Evolutionary conservation across 805 yeast species (phyloP), one percentile per base, ranked within the genome.

Genomic region (Candida khao-thaluensis): DNA sequence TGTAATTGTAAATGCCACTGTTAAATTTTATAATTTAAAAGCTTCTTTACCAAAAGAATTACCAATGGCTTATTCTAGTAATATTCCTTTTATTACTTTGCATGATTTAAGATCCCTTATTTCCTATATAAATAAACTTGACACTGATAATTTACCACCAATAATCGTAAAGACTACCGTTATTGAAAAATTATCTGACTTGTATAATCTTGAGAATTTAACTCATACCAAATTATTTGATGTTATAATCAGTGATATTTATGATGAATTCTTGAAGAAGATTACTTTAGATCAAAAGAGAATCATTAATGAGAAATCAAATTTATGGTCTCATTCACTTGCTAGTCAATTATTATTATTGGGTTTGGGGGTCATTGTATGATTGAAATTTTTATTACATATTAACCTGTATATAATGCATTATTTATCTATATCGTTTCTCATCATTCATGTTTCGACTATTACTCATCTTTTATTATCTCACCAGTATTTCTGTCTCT

Each of bases 1-100:
- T 53, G 77, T 83, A 24, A 77, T 85, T 20, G 69, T 85, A 42
- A 86, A 84, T 54, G 70, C 81, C 46, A 82, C 77, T 46, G 69
- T 85, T 18, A 78, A 77, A 41, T 80, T 85, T 51, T 70, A 68
- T 42, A 84, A 84, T 47, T 57, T 83, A 42, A 77, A 71, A 45
- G 87, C 86, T 0, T 62, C 66, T 4, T 56, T 73, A 30, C 87
- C 73, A 0, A 52, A 59, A 20, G 54, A 72, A 29, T 77, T 87
- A 3, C 68, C 66, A 2, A 59, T 75, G 47, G 73, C 85, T 4
- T 52, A 62, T 5, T 53, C 74, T 1, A 71, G 75, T 1, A 72
- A 74, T 0, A 69, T 74, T 22, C 78, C 81, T 11, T 80, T 81
- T 40, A 61, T 83, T 5, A 69, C 82, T 1, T 57, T 77, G 35